Evolutionary conservation across 208 protist species (phyloP).

Genomic region (Strigomonas culicis): DNA sequence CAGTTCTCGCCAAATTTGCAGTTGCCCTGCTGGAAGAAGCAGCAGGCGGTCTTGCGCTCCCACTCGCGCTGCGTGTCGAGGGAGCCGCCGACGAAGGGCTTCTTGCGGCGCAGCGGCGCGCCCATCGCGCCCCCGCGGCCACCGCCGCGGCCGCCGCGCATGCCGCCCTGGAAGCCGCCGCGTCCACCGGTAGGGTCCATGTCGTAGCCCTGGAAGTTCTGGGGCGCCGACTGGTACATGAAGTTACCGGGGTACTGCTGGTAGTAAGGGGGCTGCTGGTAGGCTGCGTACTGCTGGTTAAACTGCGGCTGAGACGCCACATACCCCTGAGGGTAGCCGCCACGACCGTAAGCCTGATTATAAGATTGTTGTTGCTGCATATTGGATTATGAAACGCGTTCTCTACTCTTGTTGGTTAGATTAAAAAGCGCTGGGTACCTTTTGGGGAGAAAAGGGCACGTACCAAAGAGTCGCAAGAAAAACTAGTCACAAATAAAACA

Average conservation of each 20-base stretch:
- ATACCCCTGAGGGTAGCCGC: conserved; percentile 11
- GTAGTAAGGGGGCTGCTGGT: not conserved
- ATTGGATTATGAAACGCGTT: not conserved
- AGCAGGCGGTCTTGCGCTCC: conserved; percentile 73
- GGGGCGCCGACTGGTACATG: conserved; percentile 7
- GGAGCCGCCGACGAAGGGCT: conserved; percentile 77
- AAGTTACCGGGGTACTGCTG: not conserved
- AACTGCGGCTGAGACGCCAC: not conserved
- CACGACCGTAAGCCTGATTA: not conserved
- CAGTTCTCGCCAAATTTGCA: conserved; percentile 79
- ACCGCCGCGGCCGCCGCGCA: conserved; percentile 46
- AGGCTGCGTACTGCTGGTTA: not conserved
- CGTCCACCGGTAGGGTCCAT: conserved; percentile 19
- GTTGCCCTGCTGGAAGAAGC: conserved; percentile 75
- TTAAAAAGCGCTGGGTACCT: too few relatives aligned
- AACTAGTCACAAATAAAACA: too few relatives aligned
- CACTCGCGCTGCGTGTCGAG: conserved; percentile 77
- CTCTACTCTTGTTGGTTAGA: too few relatives aligned
- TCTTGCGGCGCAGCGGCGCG: conserved; percentile 27
- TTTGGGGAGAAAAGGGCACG: too few relatives aligned
- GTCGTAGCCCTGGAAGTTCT: conserved; percentile 9
- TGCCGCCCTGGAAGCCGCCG: conserved; percentile 30
- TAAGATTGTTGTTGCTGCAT: not conserved
- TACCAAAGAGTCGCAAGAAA: too few relatives aligned
- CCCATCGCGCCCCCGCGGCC: conserved; percentile 18